Base-by-base conservation (phyloP, 495 filamentous ascomycete species). In the Tuber borchii region DNA sequence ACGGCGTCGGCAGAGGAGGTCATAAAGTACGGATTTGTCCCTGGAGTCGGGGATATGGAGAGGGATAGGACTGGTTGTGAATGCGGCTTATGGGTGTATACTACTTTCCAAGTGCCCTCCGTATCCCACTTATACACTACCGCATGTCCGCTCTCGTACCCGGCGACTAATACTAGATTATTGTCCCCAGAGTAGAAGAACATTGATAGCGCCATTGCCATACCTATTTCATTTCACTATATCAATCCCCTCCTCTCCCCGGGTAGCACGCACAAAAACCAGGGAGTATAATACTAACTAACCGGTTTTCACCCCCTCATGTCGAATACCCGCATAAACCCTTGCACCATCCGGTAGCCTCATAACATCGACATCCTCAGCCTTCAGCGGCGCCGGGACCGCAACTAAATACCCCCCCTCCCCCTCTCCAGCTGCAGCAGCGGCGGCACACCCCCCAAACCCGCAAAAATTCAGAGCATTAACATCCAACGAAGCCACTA, bases 381-480 rank as follows among this genome's bases (percentile, higher is more conserved):
- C 93, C 68, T 90, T 88, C 2, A 94, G 83, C 2, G 91, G 90
- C 75, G 93, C 92, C 0, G 93, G 93, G 19, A 94, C 91, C 0
- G 91, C 92, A 75, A 95, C 82, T 17, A 94, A 84, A 20, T 90
- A 78, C 71, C 86, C 86, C 46, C 81, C 82, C n/a, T n/a, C 74
- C 42, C n/a, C 73, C 37, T 75, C 72, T 17, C 12, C 37, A 16
- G n/a, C 19, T 51, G 65, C 46, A 1, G 46, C 22, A 8, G 48
- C 20, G 19, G 20, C 75, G 10, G 51, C 31, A 44, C 82, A 83
- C 73, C 89, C 88, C 6, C 92, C 88, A 83, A 99, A 99, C 1
- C 93, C 89, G 79, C 95, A 99, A 82, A 98, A 99, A 83, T 97
- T 99, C 83, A 98, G 88, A 22, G 95, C 93, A 83, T 97, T 97